phyloP scores from a whole-genome alignment of 179 eudicot species.

The Drosera spatulata region DNA sequence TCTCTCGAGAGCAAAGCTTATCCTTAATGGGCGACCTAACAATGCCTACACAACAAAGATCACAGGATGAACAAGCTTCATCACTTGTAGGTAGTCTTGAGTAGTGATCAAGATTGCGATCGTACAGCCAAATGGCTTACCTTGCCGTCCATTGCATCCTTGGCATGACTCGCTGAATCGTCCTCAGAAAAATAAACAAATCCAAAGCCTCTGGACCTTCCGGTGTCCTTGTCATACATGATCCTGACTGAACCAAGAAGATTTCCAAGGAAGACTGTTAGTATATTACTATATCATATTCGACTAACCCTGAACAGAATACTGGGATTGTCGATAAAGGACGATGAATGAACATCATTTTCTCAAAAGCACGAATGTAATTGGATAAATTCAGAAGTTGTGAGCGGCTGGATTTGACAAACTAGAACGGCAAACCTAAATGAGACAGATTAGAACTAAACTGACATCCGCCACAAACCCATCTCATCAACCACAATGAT shows the following conservation, averaged over 20 bases:
- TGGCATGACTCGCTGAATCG: constrained; percentile 57
- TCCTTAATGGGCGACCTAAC: constrained; percentile 73
- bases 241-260: constrained; percentile 43
- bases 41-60: constrained; percentile 26
- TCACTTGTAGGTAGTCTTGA: background rate
- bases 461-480: too few relatives aligned
- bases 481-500: too few relatives aligned
- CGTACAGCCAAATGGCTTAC: constrained; percentile 7
- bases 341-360: too few relatives aligned
- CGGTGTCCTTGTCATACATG: constrained; percentile 67
- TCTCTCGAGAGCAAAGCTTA: constrained; percentile 62
- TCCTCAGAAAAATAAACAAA: constrained; percentile 58
- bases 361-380: too few relatives aligned
- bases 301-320: too few relatives aligned
- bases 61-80: background rate
- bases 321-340: too few relatives aligned
- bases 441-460: too few relatives aligned
- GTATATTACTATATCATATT: too few relatives aligned
- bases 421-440: too few relatives aligned
- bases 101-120: background rate
- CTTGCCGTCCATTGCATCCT: constrained; percentile 89
- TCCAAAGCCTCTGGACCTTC: constrained; percentile 91
- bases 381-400: too few relatives aligned
- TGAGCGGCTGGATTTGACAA: too few relatives aligned
- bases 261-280: background rate